Conservation (phyloP, 2,329 filamentous ascomycete genomes). For the Plenodomus lindquistii region DNA sequence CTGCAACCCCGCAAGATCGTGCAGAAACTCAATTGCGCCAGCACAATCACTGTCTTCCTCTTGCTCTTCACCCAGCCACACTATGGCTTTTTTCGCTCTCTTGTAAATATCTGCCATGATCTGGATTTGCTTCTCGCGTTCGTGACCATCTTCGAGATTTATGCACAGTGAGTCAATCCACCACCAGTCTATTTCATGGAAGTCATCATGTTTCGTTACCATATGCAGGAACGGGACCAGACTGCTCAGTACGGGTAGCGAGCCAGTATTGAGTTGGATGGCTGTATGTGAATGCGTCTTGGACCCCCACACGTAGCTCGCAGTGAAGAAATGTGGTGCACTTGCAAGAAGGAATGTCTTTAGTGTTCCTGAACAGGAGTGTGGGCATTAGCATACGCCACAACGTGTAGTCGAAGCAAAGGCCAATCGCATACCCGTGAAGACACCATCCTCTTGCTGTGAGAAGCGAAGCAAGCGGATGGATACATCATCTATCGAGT, state of each 20-base stretch:
- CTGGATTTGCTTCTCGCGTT: slow-evolving; percentile 34
- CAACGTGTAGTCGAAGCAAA: background rate
- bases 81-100: slow-evolving; percentile 19
- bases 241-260: slow-evolving; percentile 23
- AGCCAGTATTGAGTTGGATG: slow-evolving; percentile 15
- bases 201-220: slow-evolving; percentile 25
- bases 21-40: slow-evolving; percentile 29
- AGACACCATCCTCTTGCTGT: slow-evolving; percentile 9
- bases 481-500: slow-evolving; percentile 8
- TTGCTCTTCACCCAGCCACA: slow-evolving; percentile 32
- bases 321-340: slow-evolving; percentile 33
- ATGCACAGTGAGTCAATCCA: slow-evolving; percentile 41
- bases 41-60: slow-evolving; percentile 26
- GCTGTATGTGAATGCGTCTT: slow-evolving; percentile 12
- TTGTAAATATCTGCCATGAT: slow-evolving; percentile 40
- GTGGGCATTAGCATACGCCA: background rate
- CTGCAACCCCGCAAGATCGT: slow-evolving; percentile 23
- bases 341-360: slow-evolving; percentile 25
- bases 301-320: slow-evolving; percentile 35
- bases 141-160: slow-evolving; percentile 27
- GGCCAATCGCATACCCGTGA: slow-evolving; percentile 6
- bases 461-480: slow-evolving; percentile 23
- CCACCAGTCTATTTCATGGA: slow-evolving; percentile 29
- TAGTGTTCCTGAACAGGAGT: slow-evolving; percentile 13
- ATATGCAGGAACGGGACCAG: slow-evolving; percentile 29